Evolutionary conservation across 2,329 filamentous ascomycete species (phyloP), one percentile per base, ranked within the genome.

Genomic region (Penicillium sp.): DNA sequence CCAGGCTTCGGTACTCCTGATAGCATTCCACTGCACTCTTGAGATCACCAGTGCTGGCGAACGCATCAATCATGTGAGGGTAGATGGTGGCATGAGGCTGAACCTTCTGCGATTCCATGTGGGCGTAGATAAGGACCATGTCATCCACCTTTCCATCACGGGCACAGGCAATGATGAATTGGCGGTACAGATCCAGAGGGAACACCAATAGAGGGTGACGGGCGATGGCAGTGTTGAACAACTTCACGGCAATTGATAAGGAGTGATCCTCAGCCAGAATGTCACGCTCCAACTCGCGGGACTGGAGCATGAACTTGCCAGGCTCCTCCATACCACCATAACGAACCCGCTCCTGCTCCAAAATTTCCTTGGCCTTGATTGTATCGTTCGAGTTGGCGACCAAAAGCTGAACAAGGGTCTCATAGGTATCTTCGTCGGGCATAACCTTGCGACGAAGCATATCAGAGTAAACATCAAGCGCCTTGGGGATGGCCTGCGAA

Each of bases 11-110:
- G 81, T 98, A 98, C 76, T 96, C 91, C 63, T 96, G 93, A 78
- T 97, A 99, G 76, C 92, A 92, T 73, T 96, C 92, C 7, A 98
- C 91, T 21, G 93, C 95, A 66, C 90, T 96, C 67, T 88, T 83
- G 45, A 98, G 79, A 71, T 98, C 92, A 50, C 92, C 90, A 11
- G 84, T 85, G 43, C 85, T 84, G 59, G 91, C 91, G 71, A 96
- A 98, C 0, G 93, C 92, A n/a, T 90, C 88, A 72, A 99, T 97
- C 91, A 99, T 96, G 19, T 88, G 85, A 1, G 92, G 90, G 77
- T 96, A 98, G 52, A 93, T 91, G 46, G 89, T 86, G 6, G 92
- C 88, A 57, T 89, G 87, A 0, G 93, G 91, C 16, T 85, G 83
- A 23, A 91, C 85, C 55, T 87, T 87, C 65, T 85, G 87, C 35